Evolutionary conservation across 2,329 filamentous ascomycete species (phyloP), one percentile per base, ranked within the genome.

Genomic region (Exophiala calicioides): DNA sequence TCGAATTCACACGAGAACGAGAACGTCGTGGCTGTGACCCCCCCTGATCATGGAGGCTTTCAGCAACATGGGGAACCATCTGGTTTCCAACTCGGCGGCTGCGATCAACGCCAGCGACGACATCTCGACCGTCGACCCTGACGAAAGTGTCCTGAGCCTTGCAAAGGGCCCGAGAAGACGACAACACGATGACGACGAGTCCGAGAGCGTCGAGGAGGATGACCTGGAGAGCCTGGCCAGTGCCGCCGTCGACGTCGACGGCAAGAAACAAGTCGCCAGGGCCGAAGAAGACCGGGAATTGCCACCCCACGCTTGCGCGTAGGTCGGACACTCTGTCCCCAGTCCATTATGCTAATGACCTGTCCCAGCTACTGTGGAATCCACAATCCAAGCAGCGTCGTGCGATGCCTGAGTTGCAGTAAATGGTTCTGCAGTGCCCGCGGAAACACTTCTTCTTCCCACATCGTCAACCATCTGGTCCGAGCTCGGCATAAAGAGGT

Each of bases 351-450:
- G 15, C 35, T 31, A 38, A 13, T 53, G 24, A 51, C 35, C 53
- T 38, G 23, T 34, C 45, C 36, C 65, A 93, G 89, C 29, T 96
- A 96, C 69, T 98, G 93, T 67, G 93, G 93, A 50, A 98, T 98
- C 56, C 93, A 98, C 73, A 95, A 94, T 48, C 86, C 93, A 2
- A 86, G 86, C 65, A 93, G 87, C 57, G 94, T 98, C 47, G 93
- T 98, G 60, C 97, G 96, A 72, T 98, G 93, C 65, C 78, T 98
- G 52, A 80, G 85, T 51, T 98, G 93, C 75, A 91, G 82, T 74
- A 98, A 97, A 67, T 98, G 93, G 93, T 98, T 98, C 68, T 98
- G 93, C 72, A 97, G 90, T 69, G 90, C 91, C 50, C 88, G 91
- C 62, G 91, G 93, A 58, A 98, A 96, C 69, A 90, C 90, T 13